Conservation (phyloP, 768 basidiomycete genomes). For the Lentinula aciculospora region DNA sequence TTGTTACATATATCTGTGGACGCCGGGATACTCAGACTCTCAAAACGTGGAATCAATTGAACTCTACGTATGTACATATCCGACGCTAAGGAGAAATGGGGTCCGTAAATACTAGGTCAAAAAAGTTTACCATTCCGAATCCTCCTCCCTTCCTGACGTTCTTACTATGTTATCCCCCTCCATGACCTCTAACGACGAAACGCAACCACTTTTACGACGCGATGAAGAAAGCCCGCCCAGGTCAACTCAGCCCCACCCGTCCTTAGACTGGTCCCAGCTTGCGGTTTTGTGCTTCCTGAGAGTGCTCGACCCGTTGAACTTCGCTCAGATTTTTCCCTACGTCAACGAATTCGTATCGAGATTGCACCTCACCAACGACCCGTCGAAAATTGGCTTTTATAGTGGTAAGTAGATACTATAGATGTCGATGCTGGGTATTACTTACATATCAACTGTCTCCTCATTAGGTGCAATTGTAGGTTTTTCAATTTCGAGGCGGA, state of each 20-base stretch:
- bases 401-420: slow-evolving; percentile 58
- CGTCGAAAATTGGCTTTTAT: slow-evolving; percentile 59
- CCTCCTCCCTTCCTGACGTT: not conserved
- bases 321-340: slow-evolving; percentile 65
- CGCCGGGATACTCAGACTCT: too few species aligned
- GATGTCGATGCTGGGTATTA: too few species aligned
- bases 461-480: slow-evolving; percentile 4
- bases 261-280: slow-evolving; percentile 48
- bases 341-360: slow-evolving; percentile 61
- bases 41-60: not conserved
- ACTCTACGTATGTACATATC: not conserved
- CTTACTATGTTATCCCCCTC: not conserved
- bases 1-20: too few species aligned
- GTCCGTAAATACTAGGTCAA: not conserved
- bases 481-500: too few species aligned
- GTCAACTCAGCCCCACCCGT: slow-evolving; percentile 22
- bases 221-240: slow-evolving; percentile 24
- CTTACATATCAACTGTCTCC: not conserved
- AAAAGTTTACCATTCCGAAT: not conserved
- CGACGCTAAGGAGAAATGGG: not conserved
- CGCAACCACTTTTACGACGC: slow-evolving; percentile 20
- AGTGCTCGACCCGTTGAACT: slow-evolving; percentile 55
- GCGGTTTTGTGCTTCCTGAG: slow-evolving; percentile 48
- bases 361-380: slow-evolving; percentile 51
- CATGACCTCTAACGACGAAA: slow-evolving; percentile 12